Evolutionary conservation across 164 flowering plant species (phyloP), one percentile per base, ranked within the genome.

Genomic region (Piper betle): DNA sequence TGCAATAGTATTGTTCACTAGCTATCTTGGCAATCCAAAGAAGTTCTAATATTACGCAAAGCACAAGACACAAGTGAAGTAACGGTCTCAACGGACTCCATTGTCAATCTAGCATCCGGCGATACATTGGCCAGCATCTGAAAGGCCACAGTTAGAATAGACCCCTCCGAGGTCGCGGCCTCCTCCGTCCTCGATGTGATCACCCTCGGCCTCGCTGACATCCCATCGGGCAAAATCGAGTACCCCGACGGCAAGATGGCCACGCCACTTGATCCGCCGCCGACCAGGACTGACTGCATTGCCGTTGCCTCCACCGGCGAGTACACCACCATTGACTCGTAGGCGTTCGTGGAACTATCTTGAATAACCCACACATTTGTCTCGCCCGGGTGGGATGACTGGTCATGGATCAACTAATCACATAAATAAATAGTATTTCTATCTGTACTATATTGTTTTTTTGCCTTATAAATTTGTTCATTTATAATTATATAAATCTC

Each of bases 171-270:
- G 8, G 73, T 55, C 69, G 71, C 71, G 68, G 77, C 84, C 68
- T 90, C 91, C 70, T 83, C 92, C 39, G 79, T 80, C 71, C 73
- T 82, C 0, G 96, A 80, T 50, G 83, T 82, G 72, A 94, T 81
- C 59, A 94, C 89, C 48, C 76, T 56, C 1, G 96, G 88, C 76
- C 96, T 71, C 1, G 86, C 76, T 68, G 91, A 96, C 13, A 83
- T 55, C 52, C 96, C 96, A 38, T 94, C 97, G 0, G 96, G 89
- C 2, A 91, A 81, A 58, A 94, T 85, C 2, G 93, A 88, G 79
- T 88, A 94, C 5, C 99, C 97, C 0, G 96, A 94, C 10, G 99
- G 82, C 60, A 94, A 57, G 13, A 91, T 57, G 4, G 88, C 78
- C 19, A 87, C 55, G 72, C 71, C 79, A 83, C 95, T 80, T 0